Evolutionary conservation across 768 basidiomycete species (phyloP).

Genomic region (Tulasnella sp.): DNA sequence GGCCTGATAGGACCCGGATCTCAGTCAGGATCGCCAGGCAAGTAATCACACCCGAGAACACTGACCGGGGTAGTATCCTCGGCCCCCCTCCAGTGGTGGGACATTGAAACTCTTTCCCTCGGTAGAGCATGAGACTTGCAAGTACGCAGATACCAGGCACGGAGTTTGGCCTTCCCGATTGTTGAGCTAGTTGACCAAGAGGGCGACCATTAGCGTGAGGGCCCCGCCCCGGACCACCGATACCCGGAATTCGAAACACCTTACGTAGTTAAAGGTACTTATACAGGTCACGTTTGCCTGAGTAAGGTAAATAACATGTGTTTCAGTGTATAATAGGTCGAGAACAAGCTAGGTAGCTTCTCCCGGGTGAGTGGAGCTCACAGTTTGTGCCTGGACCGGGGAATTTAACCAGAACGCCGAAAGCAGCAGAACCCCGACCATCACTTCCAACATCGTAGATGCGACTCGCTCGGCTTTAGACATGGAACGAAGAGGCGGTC

Average conservation of each 20-base stretch:
- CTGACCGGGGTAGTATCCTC: not conserved
- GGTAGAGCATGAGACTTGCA: constrained; percentile 4
- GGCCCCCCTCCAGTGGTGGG: not conserved
- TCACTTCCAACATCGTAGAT: not conserved
- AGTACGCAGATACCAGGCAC: constrained; percentile 31
- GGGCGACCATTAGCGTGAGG: not conserved
- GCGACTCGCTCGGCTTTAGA: not conserved
- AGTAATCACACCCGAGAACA: not conserved
- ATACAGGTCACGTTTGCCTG: not conserved
- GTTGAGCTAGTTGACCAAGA: constrained; percentile 7
- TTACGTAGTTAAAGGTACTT: not conserved
- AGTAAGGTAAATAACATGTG: not conserved
- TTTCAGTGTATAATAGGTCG: not conserved
- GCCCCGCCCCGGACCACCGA: not conserved
- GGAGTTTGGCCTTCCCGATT: constrained; percentile 21
- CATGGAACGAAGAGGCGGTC: not conserved
- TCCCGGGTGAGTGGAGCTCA: not conserved
- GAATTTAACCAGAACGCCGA: not conserved
- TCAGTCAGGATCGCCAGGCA: not conserved
- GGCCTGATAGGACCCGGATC: constrained; percentile 9
- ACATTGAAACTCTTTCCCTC: constrained; percentile 10
- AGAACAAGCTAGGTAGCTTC: not conserved
- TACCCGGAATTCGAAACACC: not conserved
- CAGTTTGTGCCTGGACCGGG: constrained; percentile 18
- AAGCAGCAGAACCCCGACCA: not conserved